These are phyloP conservation scores for Alnus rubra DNA, from an alignment of 306 rosid species.

Conservation along the genomic window DNA sequence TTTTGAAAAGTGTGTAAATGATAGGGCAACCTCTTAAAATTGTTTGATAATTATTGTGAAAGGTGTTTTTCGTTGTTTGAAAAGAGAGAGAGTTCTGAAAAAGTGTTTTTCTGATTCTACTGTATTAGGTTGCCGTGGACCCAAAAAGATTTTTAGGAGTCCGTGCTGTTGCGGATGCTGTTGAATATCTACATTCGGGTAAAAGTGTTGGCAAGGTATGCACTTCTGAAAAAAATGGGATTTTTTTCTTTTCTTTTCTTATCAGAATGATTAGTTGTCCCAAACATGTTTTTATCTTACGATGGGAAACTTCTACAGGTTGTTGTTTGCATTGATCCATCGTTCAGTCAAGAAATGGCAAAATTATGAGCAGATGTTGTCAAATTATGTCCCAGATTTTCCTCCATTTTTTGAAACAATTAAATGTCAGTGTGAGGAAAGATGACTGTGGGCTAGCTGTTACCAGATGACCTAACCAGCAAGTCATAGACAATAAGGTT, in stretches of 20 bases:
- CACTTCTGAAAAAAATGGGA: conserved; percentile 1
- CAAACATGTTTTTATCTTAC: conserved; percentile 1
- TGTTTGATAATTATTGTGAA: too few relatives aligned
- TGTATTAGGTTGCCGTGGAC: conserved; percentile 64
- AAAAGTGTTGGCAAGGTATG: conserved; percentile 94
- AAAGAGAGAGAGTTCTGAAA: too few relatives aligned
- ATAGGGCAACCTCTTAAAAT: too few relatives aligned
- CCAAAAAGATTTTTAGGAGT: conserved; percentile 81
- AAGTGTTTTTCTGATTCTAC: conserved; percentile 16
- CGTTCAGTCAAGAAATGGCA: conserved; percentile 54
- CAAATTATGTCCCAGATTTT: neutral
- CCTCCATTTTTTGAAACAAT: neutral
- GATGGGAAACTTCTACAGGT: conserved; percentile 52
- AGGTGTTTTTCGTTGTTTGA: too few relatives aligned
- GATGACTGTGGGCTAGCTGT: neutral
- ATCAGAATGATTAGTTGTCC: neutral
- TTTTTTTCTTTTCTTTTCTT: neutral
- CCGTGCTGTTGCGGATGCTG: conserved; percentile 75
- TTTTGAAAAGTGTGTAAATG: too few relatives aligned
- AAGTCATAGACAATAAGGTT: too few relatives aligned
- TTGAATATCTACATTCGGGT: conserved; percentile 95
- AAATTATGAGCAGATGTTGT: conserved; percentile 51
- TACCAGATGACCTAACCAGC: too few relatives aligned
- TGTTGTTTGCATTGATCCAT: conserved; percentile 80
- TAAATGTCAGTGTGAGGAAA: neutral